phyloP scores from a whole-genome alignment of 106 monocot genomes.

The Narthecium ossifragum region DNA sequence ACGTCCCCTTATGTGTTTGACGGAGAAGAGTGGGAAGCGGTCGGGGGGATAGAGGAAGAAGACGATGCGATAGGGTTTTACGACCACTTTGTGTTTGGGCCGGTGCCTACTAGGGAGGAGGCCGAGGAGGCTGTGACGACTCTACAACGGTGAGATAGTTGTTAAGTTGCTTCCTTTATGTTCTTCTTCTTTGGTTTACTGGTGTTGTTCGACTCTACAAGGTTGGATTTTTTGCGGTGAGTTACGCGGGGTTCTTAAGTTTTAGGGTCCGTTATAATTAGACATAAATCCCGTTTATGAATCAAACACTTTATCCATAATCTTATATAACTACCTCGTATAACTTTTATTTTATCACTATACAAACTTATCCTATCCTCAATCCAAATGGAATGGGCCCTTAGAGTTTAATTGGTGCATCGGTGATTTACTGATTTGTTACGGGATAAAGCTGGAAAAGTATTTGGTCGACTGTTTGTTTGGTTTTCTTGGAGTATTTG shows the following conservation, averaged over 20 bases:
- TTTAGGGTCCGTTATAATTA: background rate
- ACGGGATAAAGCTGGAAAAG: no score
- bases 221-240: background rate
- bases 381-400: background rate
- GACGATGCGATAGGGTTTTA: background rate
- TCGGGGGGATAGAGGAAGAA: conserved; percentile 10
- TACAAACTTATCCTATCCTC: background rate
- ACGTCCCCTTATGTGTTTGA: conserved; percentile 5
- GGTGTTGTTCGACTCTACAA: background rate
- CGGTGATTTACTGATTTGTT: no score
- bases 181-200: background rate
- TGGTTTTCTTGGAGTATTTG: no score
- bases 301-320: no score
- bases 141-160: conserved; percentile 35
- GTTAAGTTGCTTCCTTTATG: background rate
- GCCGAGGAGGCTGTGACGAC: conserved; percentile 42
- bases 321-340: no score
- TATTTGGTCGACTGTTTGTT: no score
- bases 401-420: background rate
- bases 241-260: background rate
- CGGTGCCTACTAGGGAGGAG: conserved; percentile 35
- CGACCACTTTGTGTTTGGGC: conserved; percentile 25
- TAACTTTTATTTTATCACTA: background rate
- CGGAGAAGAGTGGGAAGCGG: conserved; percentile 34
- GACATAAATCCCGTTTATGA: background rate